These are phyloP conservation scores for Ascosphaera apis DNA, from an alignment of 2,329 filamentous ascomycete genomes.

Conservation along the genomic window DNA sequence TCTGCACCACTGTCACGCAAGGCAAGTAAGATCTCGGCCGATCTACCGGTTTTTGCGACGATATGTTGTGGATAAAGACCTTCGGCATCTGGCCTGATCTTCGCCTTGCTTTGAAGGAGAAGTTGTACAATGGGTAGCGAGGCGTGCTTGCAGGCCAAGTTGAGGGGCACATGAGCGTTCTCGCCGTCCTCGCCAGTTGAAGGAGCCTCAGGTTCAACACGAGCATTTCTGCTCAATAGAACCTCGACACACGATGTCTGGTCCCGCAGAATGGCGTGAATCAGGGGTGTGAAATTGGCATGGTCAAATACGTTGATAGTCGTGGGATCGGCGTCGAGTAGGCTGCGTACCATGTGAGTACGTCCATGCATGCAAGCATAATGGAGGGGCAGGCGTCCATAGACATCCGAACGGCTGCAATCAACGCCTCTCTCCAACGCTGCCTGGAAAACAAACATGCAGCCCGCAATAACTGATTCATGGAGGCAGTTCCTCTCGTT, in stretches of 20 bases:
- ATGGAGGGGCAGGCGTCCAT: constrained; percentile 77
- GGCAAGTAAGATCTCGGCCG: constrained; percentile 53
- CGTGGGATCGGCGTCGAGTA: constrained; percentile 44
- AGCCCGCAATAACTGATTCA: constrained; percentile 87
- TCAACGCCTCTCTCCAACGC: constrained; percentile 57
- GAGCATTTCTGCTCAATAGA: constrained; percentile 54
- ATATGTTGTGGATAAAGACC: constrained; percentile 93
- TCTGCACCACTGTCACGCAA: constrained; percentile 72
- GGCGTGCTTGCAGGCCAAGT: constrained; percentile 84
- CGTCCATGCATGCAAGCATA: constrained; percentile 92
- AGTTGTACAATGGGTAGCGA: constrained; percentile 66
- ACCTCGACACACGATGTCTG: constrained; percentile 59
- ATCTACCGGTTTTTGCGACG: constrained; percentile 70
- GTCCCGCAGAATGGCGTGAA: constrained; percentile 81
- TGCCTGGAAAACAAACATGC: constrained; percentile 50
- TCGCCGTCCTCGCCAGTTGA: constrained; percentile 20
- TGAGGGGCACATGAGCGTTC: constrained; percentile 79
- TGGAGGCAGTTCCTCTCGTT: constrained; percentile 93
- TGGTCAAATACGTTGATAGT: constrained; percentile 81
- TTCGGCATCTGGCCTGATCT: constrained; percentile 82
- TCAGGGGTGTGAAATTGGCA: constrained; percentile 89
- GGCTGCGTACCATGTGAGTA: constrained; percentile 54
- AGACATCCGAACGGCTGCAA: constrained; percentile 66
- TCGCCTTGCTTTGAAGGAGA: constrained; percentile 56
- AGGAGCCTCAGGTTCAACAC: constrained; percentile 53